phyloP scores from a whole-genome alignment of 257 asterid genomes.

The Knoxia roxburghii region DNA sequence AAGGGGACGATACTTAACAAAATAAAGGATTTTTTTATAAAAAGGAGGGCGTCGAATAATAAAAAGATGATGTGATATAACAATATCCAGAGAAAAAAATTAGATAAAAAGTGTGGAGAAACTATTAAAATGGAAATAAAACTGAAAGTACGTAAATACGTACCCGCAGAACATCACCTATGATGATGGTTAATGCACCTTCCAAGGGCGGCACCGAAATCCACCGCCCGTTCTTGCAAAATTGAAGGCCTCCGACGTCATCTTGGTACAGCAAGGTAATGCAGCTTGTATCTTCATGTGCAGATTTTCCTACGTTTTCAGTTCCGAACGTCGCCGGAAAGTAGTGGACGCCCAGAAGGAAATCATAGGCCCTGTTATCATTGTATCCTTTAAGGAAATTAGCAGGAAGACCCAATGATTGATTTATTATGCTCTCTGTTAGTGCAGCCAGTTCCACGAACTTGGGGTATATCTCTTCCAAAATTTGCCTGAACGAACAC shows the following conservation, averaged over 20 bases:
- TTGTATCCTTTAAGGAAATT: slow-evolving; percentile 38
- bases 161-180: slow-evolving; percentile 36
- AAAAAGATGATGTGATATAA: too few relatives aligned
- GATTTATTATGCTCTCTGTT: slow-evolving; percentile 34
- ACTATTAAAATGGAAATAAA: too few relatives aligned
- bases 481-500: slow-evolving; percentile 21
- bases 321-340: slow-evolving; percentile 32
- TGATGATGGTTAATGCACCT: slow-evolving; percentile 33
- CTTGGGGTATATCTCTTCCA: slow-evolving; percentile 35
- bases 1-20: too few relatives aligned
- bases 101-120: too few relatives aligned
- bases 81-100: too few relatives aligned
- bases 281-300: slow-evolving; percentile 34
- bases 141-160: neutral
- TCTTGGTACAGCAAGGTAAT: slow-evolving; percentile 41
- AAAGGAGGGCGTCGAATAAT: too few relatives aligned
- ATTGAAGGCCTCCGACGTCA: slow-evolving; percentile 51
- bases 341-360: slow-evolving; percentile 38
- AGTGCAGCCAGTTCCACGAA: slow-evolving; percentile 9
- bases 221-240: slow-evolving; percentile 33
- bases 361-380: slow-evolving; percentile 38
- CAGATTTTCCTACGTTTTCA: slow-evolving; percentile 27
- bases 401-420: slow-evolving; percentile 37
- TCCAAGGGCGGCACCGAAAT: slow-evolving; percentile 24
- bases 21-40: too few relatives aligned